Conservation (phyloP, 495 filamentous ascomycete species). For the Aspergillus kassunensis region DNA sequence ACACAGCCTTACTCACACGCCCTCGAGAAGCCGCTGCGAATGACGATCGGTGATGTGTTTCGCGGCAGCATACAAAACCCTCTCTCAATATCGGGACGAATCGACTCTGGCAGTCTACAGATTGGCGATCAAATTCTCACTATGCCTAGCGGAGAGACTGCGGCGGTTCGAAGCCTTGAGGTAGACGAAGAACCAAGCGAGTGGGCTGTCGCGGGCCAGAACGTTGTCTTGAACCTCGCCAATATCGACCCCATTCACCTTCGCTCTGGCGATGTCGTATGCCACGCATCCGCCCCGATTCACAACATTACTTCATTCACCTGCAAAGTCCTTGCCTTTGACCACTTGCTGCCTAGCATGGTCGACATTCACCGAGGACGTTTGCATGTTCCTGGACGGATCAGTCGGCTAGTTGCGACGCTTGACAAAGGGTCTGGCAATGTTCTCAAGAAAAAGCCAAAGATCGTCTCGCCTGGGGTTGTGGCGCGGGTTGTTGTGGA, state of each 20-base stretch:
- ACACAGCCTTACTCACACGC: conserved; percentile 68
- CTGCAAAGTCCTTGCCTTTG: conserved; percentile 82
- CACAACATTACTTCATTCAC: conserved; percentile 64
- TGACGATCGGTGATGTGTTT: conserved; percentile 82
- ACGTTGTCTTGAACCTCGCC: conserved; percentile 74
- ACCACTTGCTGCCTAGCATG: conserved; percentile 79
- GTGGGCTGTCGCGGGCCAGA: conserved; percentile 96
- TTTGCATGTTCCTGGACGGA: conserved; percentile 71
- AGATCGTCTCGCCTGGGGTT: conserved; percentile 68
- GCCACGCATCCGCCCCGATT: conserved; percentile 63
- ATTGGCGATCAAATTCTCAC: conserved; percentile 73
- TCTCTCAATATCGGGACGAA: conserved; percentile 76
- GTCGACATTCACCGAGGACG: conserved; percentile 86
- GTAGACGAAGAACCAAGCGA: conserved; percentile 67
- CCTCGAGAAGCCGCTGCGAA: conserved; percentile 73
- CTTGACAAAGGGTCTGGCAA: conserved; percentile 70
- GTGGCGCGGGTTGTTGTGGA: conserved; percentile 67
- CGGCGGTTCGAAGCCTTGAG: conserved; percentile 71
- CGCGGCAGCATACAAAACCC: conserved; percentile 70
- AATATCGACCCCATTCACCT: conserved; percentile 83
- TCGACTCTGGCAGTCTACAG: conserved; percentile 81
- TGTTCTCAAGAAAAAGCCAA: conserved; percentile 76
- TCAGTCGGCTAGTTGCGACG: conserved; percentile 63
- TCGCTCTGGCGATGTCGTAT: conserved; percentile 79
- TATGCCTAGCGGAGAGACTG: conserved; percentile 76